These are phyloP conservation scores for Fraxinus nigra DNA, from an alignment of 305 asterid species.

Conservation along the genomic window DNA sequence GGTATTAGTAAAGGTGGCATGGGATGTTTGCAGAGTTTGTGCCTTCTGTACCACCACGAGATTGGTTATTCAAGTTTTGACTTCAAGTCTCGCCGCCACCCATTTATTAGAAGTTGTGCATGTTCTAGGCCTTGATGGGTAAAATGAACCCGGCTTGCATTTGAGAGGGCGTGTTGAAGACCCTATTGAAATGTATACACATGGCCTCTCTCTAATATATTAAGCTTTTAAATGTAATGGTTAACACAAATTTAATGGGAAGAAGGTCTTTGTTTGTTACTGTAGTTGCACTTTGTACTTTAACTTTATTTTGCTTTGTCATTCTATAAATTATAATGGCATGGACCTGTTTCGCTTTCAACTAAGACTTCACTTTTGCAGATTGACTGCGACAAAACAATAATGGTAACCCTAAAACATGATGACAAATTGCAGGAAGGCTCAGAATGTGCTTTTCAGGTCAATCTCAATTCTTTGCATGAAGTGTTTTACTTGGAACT, in stretches of 20 bases:
- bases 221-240: not conserved
- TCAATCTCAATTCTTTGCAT: constrained; percentile 24
- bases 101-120: not conserved
- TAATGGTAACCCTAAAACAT: constrained; percentile 84
- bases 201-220: not conserved
- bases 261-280: not conserved
- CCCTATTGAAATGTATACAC: not conserved
- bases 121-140: not conserved
- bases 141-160: not conserved
- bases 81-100: not conserved
- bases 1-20: not conserved
- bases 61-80: not conserved
- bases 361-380: constrained; percentile 32
- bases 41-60: not conserved
- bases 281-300: constrained; percentile 14
- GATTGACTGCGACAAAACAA: constrained; percentile 95
- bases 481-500: not conserved
- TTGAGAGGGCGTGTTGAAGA: not conserved
- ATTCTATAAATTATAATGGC: not conserved
- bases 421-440: constrained; percentile 95
- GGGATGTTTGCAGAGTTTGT: not conserved
- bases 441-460: constrained; percentile 89
- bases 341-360: constrained; percentile 12
- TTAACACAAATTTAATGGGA: not conserved
- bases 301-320: not conserved